Evolutionary conservation across 164 flowering plant genomes (phyloP), one percentile per base, ranked within the genome.

Genomic region (Liriodendron chinense): DNA sequence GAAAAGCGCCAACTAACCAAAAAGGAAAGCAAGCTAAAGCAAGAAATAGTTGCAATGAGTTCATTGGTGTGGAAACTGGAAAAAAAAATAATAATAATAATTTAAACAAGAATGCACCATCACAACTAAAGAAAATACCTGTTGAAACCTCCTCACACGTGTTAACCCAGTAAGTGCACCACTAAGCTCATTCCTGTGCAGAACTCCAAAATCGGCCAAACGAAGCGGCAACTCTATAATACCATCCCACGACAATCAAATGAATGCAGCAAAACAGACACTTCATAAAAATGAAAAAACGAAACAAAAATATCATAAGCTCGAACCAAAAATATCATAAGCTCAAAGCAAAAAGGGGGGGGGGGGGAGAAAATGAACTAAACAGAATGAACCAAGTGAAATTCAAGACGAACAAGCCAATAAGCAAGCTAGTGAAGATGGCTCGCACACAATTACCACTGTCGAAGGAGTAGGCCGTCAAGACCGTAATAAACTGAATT

Each of bases 121-220:
- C 50, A 21, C 8, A n/a, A 28, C 25, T 26, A 69, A 72, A 20
- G 22, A 7, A 34, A 34, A 61, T 84, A 94, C 99, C 98, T 96
- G 98, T 80, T 94, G 98, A 84, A 96, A 96, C 80, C 99, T 90
- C 80, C 99, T 85, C 22, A 96, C 99, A 80, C 98, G 97, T 70
- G 98, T 96, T 77, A 96, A 83, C 62, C 98, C 98, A 81, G 93
- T 90, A 56, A 96, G 94, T 34, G 99, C 99, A 71, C 99, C 99
- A 86, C 99, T 96, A 57, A 97, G 98, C 81, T 96, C 99, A 90
- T 96, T 96, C 18, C 99, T 86, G 78, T 96, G 99, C 88, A 96
- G 79, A 53, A 92, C 98, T 21, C 99, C 99, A 88, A 96, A 96
- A 87, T 96, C 98, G 72, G 99, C 99, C 73, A 94, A 47, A 9